Conservation (phyloP, 1,284 basidiomycete genomes). For the Mycena citricolor region DNA sequence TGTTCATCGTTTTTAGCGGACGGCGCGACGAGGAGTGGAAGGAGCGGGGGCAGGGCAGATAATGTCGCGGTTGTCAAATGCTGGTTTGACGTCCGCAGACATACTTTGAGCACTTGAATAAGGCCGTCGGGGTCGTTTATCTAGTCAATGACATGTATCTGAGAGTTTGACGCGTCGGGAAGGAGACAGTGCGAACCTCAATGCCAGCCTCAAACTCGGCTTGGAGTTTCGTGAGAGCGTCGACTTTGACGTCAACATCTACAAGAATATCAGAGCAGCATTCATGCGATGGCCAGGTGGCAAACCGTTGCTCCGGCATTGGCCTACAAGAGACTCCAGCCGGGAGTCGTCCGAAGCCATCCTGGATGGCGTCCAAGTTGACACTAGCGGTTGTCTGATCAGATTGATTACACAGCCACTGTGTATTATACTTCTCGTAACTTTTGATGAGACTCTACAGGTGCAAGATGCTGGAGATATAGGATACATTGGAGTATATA, state of each 20-base stretch:
- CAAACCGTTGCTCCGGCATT: slow-evolving; percentile 70
- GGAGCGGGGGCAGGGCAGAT: slow-evolving; percentile 59
- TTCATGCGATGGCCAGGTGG: slow-evolving; percentile 13
- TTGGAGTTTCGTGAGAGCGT: slow-evolving; percentile 75
- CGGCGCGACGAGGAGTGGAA: slow-evolving; percentile 58
- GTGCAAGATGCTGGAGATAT: no score
- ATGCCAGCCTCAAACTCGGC: slow-evolving; percentile 65
- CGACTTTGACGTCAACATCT: slow-evolving; percentile 80
- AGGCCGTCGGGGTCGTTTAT: slow-evolving; percentile 69
- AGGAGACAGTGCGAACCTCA: slow-evolving; percentile 48
- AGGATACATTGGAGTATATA: slow-evolving; percentile 1
- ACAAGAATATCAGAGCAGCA: slow-evolving; percentile 12
- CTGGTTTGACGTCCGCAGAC: slow-evolving; percentile 78
- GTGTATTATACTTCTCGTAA: no score
- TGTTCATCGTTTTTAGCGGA: slow-evolving; percentile 33
- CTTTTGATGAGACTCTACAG: no score
- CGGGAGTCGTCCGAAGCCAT: slow-evolving; percentile 54
- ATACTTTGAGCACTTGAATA: slow-evolving; percentile 67
- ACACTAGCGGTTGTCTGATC: not conserved
- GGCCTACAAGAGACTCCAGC: slow-evolving; percentile 62
- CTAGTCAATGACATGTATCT: slow-evolving; percentile 37
- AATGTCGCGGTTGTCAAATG: slow-evolving; percentile 76
- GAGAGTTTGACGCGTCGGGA: slow-evolving; percentile 13
- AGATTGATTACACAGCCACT: no score
- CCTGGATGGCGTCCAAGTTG: slow-evolving; percentile 22